phyloP scores from a whole-genome alignment of 257 asterid genomes.

The Solanum pennellii region DNA sequence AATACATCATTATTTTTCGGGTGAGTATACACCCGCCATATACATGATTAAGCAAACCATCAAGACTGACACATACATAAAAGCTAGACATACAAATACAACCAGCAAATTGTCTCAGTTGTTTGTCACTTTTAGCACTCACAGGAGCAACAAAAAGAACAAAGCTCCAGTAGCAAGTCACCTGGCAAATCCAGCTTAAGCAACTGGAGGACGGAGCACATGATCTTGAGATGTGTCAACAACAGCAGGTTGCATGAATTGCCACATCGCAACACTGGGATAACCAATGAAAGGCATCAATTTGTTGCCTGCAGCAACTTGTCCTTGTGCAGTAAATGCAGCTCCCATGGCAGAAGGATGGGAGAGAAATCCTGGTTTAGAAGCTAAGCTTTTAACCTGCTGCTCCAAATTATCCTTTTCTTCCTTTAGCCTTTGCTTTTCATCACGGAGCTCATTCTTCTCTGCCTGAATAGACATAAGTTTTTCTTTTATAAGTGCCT shows the following conservation, averaged over 20 bases:
- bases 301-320: constrained; percentile 10
- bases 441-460: constrained; percentile 23
- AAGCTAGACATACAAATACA: background rate
- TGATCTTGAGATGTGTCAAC: constrained; percentile 26
- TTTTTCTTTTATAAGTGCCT: background rate
- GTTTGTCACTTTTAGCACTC: background rate
- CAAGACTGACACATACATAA: background rate
- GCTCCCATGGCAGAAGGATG: constrained; percentile 9
- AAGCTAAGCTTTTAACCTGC: constrained; percentile 10
- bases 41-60: background rate
- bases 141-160: background rate
- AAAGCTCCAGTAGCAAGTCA: background rate
- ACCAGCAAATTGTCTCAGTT: background rate
- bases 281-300: constrained; percentile 19
- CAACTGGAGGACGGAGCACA: constrained; percentile 23
- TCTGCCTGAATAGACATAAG: constrained; percentile 6
- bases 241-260: constrained; percentile 21
- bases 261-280: constrained; percentile 28
- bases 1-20: background rate
- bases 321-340: constrained; percentile 3
- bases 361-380: constrained; percentile 6
- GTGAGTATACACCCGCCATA: background rate
- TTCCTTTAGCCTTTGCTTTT: constrained; percentile 14
- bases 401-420: constrained; percentile 18
- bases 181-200: constrained; percentile 3